These are phyloP conservation scores for Parastagonospora avenae DNA, from an alignment of 2,329 filamentous ascomycete genomes.

Conservation along the genomic window DNA sequence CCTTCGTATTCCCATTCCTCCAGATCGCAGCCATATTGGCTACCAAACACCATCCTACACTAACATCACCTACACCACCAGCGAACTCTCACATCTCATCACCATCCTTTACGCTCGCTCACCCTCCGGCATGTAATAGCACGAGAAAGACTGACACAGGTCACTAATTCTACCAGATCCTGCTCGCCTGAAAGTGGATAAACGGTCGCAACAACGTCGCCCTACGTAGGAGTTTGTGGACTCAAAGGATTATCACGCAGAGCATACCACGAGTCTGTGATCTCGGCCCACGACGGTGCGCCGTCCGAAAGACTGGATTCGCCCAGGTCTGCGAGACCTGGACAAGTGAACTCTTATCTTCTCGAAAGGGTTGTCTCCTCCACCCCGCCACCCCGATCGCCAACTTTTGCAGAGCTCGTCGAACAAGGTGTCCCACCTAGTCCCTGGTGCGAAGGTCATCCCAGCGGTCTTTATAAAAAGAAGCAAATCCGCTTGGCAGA, in stretches of 20 bases:
- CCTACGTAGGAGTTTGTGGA: too few relatives aligned
- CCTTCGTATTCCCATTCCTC: background rate
- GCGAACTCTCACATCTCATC: too few relatives aligned
- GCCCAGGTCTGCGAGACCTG: slow-evolving; percentile 10
- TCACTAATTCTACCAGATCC: too few relatives aligned
- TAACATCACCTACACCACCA: too few relatives aligned
- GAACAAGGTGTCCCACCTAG: background rate
- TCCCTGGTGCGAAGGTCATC: slow-evolving; percentile 4
- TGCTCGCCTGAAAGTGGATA: too few relatives aligned
- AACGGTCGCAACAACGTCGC: too few relatives aligned
- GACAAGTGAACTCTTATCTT: slow-evolving; percentile 4
- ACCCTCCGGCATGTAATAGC: too few relatives aligned
- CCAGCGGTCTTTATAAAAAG: background rate
- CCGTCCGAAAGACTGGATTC: slow-evolving; percentile 14
- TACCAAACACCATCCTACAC: slow-evolving; percentile 7
- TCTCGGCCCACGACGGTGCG: slow-evolving; percentile 8
- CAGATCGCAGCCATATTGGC: slow-evolving; percentile 1
- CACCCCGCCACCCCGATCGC: background rate
- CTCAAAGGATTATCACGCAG: background rate
- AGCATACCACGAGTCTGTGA: slow-evolving; percentile 3
- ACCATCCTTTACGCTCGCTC: too few relatives aligned
- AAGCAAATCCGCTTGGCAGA: slow-evolving; percentile 6
- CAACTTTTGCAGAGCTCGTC: slow-evolving; percentile 6
- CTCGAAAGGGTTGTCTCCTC: background rate
- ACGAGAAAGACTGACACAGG: too few relatives aligned